Conservation (phyloP, 2,329 filamentous ascomycete species). For the Drechslerella dactyloides region DNA sequence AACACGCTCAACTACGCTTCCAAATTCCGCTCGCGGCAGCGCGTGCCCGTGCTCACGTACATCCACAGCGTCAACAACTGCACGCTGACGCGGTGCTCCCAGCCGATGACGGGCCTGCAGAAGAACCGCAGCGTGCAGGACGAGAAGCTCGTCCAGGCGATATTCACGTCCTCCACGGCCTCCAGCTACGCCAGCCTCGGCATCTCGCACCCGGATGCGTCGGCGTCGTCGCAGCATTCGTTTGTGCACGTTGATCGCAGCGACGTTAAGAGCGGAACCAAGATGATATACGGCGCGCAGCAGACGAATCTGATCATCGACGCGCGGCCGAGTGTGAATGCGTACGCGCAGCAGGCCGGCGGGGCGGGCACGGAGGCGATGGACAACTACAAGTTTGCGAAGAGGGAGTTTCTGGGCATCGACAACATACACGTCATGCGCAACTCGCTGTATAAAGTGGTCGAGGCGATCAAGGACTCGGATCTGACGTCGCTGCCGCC, state of each 20-base stretch:
- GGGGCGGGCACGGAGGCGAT: slow-evolving; percentile 96
- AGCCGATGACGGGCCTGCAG: slow-evolving; percentile 84
- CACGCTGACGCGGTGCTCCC: slow-evolving; percentile 91
- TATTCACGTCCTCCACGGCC: slow-evolving; percentile 75
- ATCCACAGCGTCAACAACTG: slow-evolving; percentile 97
- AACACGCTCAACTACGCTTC: slow-evolving; percentile 93
- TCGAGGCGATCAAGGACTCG: slow-evolving; percentile 89
- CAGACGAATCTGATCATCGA: slow-evolving; percentile 95
- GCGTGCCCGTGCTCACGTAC: slow-evolving; percentile 89
- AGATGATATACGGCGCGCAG: slow-evolving; percentile 81
- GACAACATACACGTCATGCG: slow-evolving; percentile 99
- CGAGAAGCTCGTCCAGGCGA: slow-evolving; percentile 88
- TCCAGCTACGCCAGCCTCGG: slow-evolving; percentile 53
- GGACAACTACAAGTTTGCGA: slow-evolving; percentile 92
- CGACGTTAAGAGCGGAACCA: slow-evolving; percentile 31
- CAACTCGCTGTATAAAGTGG: slow-evolving; percentile 81
- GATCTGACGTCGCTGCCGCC: slow-evolving; percentile 84
- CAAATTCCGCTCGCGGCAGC: slow-evolving; percentile 82
- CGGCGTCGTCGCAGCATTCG: slow-evolving; percentile 53
- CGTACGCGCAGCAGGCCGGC: slow-evolving; percentile 89
- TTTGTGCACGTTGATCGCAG: slow-evolving; percentile 53
- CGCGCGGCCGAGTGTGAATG: slow-evolving; percentile 91
- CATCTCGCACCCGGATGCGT: slow-evolving; percentile 58
- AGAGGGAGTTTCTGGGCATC: slow-evolving; percentile 91
- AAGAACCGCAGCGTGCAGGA: slow-evolving; percentile 93